Conservation (phyloP, 768 basidiomycete species). For the Agaricus blazei region DNA sequence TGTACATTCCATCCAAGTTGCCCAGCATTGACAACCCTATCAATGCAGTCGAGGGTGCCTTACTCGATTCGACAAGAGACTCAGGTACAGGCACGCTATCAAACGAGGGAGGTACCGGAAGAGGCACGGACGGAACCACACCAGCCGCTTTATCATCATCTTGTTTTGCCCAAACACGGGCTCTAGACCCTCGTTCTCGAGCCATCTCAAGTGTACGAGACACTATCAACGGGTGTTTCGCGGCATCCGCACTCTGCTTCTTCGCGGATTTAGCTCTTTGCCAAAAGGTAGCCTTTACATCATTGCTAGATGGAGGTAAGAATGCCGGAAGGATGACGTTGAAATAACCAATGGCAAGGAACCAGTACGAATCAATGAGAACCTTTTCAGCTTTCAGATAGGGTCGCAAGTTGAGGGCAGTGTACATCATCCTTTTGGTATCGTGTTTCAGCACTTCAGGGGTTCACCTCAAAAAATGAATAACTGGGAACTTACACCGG, state of each 20-base stretch:
- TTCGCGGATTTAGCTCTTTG: constrained; percentile 67
- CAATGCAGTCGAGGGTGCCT: constrained; percentile 55
- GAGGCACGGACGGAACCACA: constrained; percentile 33
- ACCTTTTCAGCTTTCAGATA: constrained; percentile 39
- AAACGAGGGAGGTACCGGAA: constrained; percentile 11
- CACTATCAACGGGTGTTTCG: constrained; percentile 57
- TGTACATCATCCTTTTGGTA: constrained; percentile 71
- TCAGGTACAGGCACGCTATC: constrained; percentile 17
- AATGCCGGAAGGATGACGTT: constrained; percentile 78
- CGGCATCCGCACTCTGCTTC: constrained; percentile 58
- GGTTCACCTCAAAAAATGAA: neutral
- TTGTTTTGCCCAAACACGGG: constrained; percentile 66
- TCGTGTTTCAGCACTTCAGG: neutral
- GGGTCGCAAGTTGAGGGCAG: constrained; percentile 75
- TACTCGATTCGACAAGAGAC: constrained; percentile 12
- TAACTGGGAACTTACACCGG: constrained; percentile 41
- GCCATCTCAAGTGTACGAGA: constrained; percentile 65
- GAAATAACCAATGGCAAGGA: constrained; percentile 77
- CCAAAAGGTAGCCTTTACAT: constrained; percentile 57
- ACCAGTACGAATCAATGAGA: constrained; percentile 67
- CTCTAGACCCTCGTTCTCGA: constrained; percentile 50
- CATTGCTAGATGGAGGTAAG: constrained; percentile 39
- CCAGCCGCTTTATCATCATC: constrained; percentile 61
- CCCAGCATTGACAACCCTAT: constrained; percentile 82
- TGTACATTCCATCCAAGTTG: constrained; percentile 78